These are phyloP conservation scores for Cryptosporidium ryanae DNA, from an alignment of 169 alveolate genomes.

Conservation along the genomic window DNA sequence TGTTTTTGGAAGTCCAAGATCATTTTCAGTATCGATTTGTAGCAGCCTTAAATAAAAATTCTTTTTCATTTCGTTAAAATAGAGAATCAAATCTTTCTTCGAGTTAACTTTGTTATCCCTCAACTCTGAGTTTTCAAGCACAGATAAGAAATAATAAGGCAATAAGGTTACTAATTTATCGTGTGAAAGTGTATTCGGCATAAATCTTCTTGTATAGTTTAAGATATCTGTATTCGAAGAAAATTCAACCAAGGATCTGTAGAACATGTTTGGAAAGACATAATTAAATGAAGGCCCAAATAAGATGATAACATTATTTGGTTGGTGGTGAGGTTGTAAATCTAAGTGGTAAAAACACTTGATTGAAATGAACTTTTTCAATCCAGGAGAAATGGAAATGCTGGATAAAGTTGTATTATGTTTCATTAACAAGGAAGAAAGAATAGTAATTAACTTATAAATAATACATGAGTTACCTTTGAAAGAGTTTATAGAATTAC, in stretches of 20 bases:
- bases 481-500: background rate
- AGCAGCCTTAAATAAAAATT: slow-evolving; percentile 1
- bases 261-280: slow-evolving; percentile 43
- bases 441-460: slow-evolving; percentile 2
- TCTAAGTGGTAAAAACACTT: background rate
- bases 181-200: slow-evolving; percentile 48
- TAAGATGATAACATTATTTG: slow-evolving; percentile 5
- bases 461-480: slow-evolving; percentile 17
- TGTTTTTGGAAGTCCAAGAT: slow-evolving; percentile 43
- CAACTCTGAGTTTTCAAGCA: background rate
- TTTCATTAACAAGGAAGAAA: slow-evolving; percentile 39
- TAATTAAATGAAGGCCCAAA: slow-evolving; percentile 52
- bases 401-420: slow-evolving; percentile 63
- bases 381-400: slow-evolving; percentile 55
- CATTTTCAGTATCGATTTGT: slow-evolving; percentile 1
- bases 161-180: slow-evolving; percentile 37
- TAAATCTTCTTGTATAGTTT: background rate
- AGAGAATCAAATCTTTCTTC: background rate
- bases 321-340: background rate
- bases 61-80: slow-evolving; percentile 1
- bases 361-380: background rate
- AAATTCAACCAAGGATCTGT: slow-evolving; percentile 13
- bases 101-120: background rate
- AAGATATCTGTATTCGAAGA: background rate
- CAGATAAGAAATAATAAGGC: slow-evolving; percentile 15